Percentiles rank a stretch among this genome's conserved stretches.
phyloP scores from a whole-genome alignment of 805 yeast species.

The Torulaspora delbrueckii region DNA sequence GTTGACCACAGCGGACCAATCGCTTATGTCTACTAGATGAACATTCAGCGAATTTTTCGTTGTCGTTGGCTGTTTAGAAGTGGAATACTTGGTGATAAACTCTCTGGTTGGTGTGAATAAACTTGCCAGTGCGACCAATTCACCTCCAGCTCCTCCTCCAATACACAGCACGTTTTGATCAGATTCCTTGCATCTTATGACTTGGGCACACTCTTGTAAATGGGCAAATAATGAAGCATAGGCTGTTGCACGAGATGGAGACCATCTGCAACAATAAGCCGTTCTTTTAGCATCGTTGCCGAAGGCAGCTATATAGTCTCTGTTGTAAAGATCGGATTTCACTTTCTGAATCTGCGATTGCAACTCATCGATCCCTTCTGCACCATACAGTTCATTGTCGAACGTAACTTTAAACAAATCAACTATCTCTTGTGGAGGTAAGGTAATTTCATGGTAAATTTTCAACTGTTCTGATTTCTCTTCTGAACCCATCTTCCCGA shows the following conservation, averaged over 20 bases:
- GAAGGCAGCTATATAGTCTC: conserved; percentile 71
- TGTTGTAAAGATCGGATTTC: conserved; percentile 60
- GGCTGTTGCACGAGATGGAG: conserved; percentile 74
- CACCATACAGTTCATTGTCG: conserved; percentile 24
- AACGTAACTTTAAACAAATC: conserved; percentile 31
- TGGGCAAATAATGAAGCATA: conserved; percentile 63
- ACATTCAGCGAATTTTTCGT: conserved; percentile 38
- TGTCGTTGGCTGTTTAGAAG: not conserved
- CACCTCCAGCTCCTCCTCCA: conserved; percentile 93
- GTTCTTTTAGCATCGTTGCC: conserved; percentile 54
- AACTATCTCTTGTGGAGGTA: conserved; percentile 32
- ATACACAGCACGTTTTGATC: conserved; percentile 48
- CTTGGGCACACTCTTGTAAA: conserved; percentile 33
- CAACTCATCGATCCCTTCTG: conserved; percentile 16
- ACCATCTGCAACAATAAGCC: conserved; percentile 82
- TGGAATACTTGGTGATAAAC: conserved; percentile 19
- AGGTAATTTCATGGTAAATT: conserved; percentile 19
- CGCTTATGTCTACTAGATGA: conserved; percentile 68
- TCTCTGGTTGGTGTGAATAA: conserved; percentile 42
- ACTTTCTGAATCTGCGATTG: conserved; percentile 53
- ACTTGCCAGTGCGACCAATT: conserved; percentile 58
- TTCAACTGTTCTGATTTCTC: conserved; percentile 19
- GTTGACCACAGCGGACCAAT: conserved; percentile 58
- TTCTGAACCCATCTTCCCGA: conserved; percentile 4
- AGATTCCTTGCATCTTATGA: conserved; percentile 16